Evolutionary conservation across 2,329 filamentous ascomycete genomes (phyloP), one percentile per base, ranked within the genome.

Genomic region (Trichoderma atroviride): DNA sequence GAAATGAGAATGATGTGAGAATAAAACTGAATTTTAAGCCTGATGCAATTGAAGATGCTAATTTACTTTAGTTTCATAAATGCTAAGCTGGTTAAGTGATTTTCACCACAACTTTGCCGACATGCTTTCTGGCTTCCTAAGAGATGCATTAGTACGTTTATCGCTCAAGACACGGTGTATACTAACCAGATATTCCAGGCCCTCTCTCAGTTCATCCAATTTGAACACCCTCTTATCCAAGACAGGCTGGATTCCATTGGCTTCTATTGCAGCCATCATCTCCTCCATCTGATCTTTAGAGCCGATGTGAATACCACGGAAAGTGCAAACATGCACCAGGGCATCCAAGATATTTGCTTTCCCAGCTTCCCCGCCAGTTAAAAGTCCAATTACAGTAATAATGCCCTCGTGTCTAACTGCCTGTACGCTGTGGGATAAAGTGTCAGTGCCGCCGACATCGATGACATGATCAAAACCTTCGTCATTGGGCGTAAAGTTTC

Each of bases 181-280:
- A 60, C 57, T 29, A 6, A 60, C 57, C 35, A 60, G 27, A 37
- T 43, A 60, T 24, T 60, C 22, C 22, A 60, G 57, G 10, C 57
- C 57, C 3, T 60, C 35, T n/a, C 16, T 37, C 14, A 60, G 24
- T 24, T 60, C 57, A 16, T 47, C 35, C 9, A 60, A 5, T 22
- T 43, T 47, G 57, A 43, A 60, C 4, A 60, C 22, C 19, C 24
- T 60, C 22, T 60, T 60, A 24, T 60, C 57, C 11, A 60, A 43
- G 16, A 60, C 24, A 5, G 57, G 57, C 16, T 47, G 57, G 7
- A 60, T 60, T 19, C 33, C 27, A 19, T 60, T 60, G 24, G 57
- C 57, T 19, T 60, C 57, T 29, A 60, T 60, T 29, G 35, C 57
- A 22, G 57, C 35, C 57, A 60, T 60, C 57, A 60, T 60, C 9